Evolutionary conservation across 2,329 filamentous ascomycete genomes (phyloP).

Genomic region (Madurella mycetomatis): DNA sequence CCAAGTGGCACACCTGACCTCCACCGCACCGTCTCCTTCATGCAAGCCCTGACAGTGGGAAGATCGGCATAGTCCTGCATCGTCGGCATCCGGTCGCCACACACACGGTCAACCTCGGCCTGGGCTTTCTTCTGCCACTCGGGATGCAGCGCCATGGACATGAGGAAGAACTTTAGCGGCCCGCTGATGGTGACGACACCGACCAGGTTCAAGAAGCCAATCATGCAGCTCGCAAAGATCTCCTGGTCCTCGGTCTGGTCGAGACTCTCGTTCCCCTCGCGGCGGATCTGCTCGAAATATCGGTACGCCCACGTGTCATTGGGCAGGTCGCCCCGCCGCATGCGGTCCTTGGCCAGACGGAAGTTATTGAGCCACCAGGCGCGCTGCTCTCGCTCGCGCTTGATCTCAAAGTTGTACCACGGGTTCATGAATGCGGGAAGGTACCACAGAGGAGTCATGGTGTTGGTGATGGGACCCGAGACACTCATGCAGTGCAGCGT

Average conservation of each 20-base stretch:
- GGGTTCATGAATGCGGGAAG: constrained; percentile 42
- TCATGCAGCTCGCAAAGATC: constrained; percentile 46
- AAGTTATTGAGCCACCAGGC: constrained; percentile 45
- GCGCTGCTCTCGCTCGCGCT: constrained; percentile 40
- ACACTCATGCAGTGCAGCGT: constrained; percentile 49
- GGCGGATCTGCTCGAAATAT: constrained; percentile 43
- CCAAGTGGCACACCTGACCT: constrained; percentile 51
- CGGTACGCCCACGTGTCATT: constrained; percentile 44
- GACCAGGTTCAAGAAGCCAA: constrained; percentile 48
- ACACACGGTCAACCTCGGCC: constrained; percentile 54
- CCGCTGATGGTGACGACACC: constrained; percentile 48
- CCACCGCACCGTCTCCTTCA: constrained; percentile 58
- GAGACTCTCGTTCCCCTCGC: constrained; percentile 37
- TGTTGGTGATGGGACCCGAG: constrained; percentile 49
- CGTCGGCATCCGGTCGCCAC: constrained; percentile 49
- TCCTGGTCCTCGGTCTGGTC: constrained; percentile 42
- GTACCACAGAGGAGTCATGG: constrained; percentile 45
- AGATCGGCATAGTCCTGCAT: constrained; percentile 46
- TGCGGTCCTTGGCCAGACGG: constrained; percentile 38
- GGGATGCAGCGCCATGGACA: constrained; percentile 50
- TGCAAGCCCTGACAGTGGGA: constrained; percentile 50
- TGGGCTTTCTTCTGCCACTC: constrained; percentile 51
- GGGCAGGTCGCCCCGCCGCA: constrained; percentile 38
- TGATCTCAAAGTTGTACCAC: constrained; percentile 44
- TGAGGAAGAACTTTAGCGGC: constrained; percentile 48